Conservation (phyloP, 1,284 basidiomycete genomes). For the Trichosporon ovoides region DNA sequence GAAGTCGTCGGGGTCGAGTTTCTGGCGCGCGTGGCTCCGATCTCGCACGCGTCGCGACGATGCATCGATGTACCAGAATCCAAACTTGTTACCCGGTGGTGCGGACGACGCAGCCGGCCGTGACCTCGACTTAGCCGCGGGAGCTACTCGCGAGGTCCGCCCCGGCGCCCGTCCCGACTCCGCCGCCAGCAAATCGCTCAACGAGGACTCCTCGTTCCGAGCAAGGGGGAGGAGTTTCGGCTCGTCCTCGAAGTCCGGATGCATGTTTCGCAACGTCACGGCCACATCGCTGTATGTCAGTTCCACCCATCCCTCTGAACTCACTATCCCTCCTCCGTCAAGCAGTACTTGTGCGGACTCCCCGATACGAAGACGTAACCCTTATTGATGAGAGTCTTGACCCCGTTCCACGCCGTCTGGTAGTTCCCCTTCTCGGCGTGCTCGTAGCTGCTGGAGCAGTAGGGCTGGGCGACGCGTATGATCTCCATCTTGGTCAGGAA, state of each 20-base stretch:
- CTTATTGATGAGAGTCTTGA: conserved; percentile 43
- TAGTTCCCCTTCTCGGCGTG: conserved; percentile 39
- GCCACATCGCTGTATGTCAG: conserved; percentile 34
- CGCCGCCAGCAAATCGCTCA: neutral
- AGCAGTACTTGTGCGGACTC: conserved; percentile 41
- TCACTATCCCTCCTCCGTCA: conserved; percentile 47
- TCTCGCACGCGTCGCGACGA: neutral
- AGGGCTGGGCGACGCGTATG: conserved; percentile 34
- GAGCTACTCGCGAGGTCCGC: neutral
- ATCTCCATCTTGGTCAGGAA: conserved; percentile 43
- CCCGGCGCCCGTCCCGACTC: neutral
- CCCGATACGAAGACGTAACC: conserved; percentile 43
- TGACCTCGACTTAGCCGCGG: neutral
- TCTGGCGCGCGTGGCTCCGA: neutral
- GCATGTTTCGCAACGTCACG: conserved; percentile 27
- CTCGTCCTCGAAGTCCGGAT: conserved; percentile 31
- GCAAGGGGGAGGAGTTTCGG: conserved; percentile 19
- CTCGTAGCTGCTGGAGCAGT: conserved; percentile 39
- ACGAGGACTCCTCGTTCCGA: neutral
- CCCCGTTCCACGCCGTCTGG: conserved; percentile 44
- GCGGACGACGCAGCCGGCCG: neutral
- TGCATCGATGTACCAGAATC: conserved; percentile 48
- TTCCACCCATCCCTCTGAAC: conserved; percentile 3
- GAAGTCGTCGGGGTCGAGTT: conserved; percentile 37
- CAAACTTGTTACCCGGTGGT: conserved; percentile 22